These are phyloP conservation scores for Ascosphaera pollenicola DNA, from an alignment of 2,329 filamentous ascomycete genomes.

Conservation along the genomic window DNA sequence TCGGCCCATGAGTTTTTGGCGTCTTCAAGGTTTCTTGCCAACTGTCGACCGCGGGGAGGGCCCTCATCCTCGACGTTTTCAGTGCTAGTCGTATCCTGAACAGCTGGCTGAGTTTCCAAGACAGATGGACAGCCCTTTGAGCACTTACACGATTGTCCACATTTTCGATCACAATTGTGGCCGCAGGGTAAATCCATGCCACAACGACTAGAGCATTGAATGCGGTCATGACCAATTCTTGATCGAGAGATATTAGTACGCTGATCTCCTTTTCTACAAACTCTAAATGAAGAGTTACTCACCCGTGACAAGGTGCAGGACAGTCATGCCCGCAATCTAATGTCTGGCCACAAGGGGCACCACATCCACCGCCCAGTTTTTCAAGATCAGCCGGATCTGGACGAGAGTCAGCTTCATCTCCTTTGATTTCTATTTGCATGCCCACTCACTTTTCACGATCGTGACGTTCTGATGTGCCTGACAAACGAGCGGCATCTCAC, in stretches of 20 bases:
- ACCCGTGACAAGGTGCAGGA: slow-evolving; percentile 30
- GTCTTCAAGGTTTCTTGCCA: too few relatives aligned
- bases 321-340: slow-evolving; percentile 32
- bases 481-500: slow-evolving; percentile 41
- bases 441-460: slow-evolving; percentile 24
- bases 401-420: slow-evolving; percentile 2
- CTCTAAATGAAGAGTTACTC: slow-evolving; percentile 7
- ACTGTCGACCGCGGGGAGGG: too few relatives aligned
- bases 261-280: too few relatives aligned
- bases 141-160: slow-evolving; percentile 15
- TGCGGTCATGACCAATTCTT: slow-evolving; percentile 16
- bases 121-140: background rate
- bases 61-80: too few relatives aligned
- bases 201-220: slow-evolving; percentile 17
- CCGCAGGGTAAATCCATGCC: slow-evolving; percentile 15
- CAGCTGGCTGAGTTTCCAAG: background rate
- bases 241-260: too few relatives aligned
- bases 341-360: slow-evolving; percentile 20
- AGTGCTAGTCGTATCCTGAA: slow-evolving; percentile 1
- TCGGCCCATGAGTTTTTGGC: too few relatives aligned
- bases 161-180: slow-evolving; percentile 15
- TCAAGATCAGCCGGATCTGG: slow-evolving; percentile 31
- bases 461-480: slow-evolving; percentile 31
- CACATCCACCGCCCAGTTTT: slow-evolving; percentile 30
- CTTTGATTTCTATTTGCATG: slow-evolving; percentile 3